Percentiles rank a stretch among this genome's conserved stretches.
These are phyloP conservation scores for Fusarium robinianum DNA, from an alignment of 2,329 filamentous ascomycete species.

Conservation along the genomic window DNA sequence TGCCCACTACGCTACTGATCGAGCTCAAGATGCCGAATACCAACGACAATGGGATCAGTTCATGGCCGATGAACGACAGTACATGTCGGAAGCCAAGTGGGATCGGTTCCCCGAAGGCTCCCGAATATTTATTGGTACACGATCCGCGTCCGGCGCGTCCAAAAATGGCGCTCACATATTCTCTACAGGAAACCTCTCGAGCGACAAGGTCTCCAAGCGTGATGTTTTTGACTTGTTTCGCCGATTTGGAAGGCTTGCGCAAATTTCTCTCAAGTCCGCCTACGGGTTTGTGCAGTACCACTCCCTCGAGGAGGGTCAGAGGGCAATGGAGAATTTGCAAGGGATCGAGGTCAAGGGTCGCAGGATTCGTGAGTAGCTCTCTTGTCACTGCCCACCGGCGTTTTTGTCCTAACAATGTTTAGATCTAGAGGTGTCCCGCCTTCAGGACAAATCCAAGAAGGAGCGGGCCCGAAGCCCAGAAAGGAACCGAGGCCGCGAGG, in stretches of 20 bases:
- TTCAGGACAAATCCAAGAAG: conserved; percentile 74
- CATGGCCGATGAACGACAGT: conserved; percentile 71
- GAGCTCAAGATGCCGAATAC: conserved; percentile 50
- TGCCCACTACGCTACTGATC: conserved; percentile 37
- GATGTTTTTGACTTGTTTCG: conserved; percentile 93
- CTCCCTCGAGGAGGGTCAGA: conserved; percentile 71
- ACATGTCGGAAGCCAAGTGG: conserved; percentile 79
- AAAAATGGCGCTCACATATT: conserved; percentile 37
- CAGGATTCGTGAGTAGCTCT: conserved; percentile 78
- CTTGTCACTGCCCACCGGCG: background rate
- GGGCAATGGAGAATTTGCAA: conserved; percentile 78
- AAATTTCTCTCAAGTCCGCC: conserved; percentile 94
- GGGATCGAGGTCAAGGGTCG: conserved; percentile 83
- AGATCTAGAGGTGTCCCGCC: conserved; percentile 91
- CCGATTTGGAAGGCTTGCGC: conserved; percentile 81
- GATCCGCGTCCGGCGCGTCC: conserved; percentile 33
- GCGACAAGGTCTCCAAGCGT: conserved; percentile 89
- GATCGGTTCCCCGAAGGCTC: conserved; percentile 78
- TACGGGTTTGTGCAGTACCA: conserved; percentile 98
- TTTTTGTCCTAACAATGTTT: conserved; percentile 10
- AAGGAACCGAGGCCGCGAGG: conserved; percentile 53
- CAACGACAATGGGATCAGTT: conserved; percentile 75
- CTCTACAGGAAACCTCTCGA: conserved; percentile 79
- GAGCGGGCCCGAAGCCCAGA: conserved; percentile 64
- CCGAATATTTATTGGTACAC: conserved; percentile 78